phyloP scores from a whole-genome alignment of 2,329 filamentous ascomycete species.

The Cladosporium sp. region DNA sequence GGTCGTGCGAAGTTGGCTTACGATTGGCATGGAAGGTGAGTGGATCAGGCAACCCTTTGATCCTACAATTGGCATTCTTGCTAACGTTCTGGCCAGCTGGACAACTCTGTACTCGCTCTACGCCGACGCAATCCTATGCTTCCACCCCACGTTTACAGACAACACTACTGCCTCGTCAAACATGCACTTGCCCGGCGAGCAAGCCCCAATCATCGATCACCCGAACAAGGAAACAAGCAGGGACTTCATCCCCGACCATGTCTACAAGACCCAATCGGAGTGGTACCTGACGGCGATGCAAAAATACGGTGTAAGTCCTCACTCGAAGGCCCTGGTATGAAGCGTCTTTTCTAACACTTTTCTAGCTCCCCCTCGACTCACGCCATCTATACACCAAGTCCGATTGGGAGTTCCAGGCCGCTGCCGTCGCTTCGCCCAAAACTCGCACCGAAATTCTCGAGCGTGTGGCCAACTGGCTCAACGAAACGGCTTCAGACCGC shows the following conservation, averaged over 20 bases:
- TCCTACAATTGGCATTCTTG: too few species aligned
- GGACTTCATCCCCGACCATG: constrained; percentile 61
- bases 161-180: constrained; percentile 6
- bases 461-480: constrained; percentile 72
- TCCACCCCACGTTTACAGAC: constrained; percentile 49
- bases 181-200: background rate
- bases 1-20: constrained; percentile 74
- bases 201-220: constrained; percentile 6
- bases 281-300: constrained; percentile 78
- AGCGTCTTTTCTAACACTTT: background rate
- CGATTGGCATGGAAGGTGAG: constrained; percentile 56
- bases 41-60: too few species aligned
- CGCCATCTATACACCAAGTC: constrained; percentile 81
- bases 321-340: background rate
- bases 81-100: constrained; percentile 48
- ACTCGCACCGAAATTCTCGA: constrained; percentile 67
- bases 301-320: constrained; percentile 54
- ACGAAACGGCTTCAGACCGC: constrained; percentile 69
- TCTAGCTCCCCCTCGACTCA: constrained; percentile 64
- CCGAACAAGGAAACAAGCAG: constrained; percentile 15
- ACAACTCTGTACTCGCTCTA: constrained; percentile 83
- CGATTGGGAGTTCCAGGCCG: constrained; percentile 87
- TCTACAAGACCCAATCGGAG: constrained; percentile 72
- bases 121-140: constrained; percentile 72
- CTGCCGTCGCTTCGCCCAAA: constrained; percentile 64